These are phyloP conservation scores for Erysimum cheiranthoides DNA, from an alignment of 345 rosid species.

Conservation along the genomic window DNA sequence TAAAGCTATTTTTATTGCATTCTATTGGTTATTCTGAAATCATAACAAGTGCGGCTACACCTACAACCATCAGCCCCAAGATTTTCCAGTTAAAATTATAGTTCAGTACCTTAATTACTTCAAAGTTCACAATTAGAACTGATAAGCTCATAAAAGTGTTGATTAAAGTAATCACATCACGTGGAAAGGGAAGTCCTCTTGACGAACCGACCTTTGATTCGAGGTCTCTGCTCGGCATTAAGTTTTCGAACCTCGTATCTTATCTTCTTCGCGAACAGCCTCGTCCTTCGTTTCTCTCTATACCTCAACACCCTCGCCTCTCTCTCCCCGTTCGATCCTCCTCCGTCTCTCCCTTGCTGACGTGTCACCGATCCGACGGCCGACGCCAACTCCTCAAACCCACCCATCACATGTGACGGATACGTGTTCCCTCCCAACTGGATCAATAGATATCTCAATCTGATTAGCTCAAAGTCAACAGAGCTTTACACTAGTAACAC, in stretches of 20 bases:
- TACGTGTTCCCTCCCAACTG: slow-evolving; percentile 29
- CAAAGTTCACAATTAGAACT: not conserved
- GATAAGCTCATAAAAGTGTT: not conserved
- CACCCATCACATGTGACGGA: not conserved
- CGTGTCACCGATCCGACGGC: slow-evolving; percentile 6
- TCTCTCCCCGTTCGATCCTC: slow-evolving; percentile 50
- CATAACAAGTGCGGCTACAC: not conserved
- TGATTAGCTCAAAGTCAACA: not conserved
- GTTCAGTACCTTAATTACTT: not conserved
- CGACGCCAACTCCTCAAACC: not conserved
- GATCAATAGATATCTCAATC: not conserved
- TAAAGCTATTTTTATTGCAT: not conserved
- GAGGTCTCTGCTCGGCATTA: slow-evolving; percentile 74
- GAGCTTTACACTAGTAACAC: not conserved
- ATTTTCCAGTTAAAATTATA: not conserved
- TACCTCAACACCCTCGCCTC: slow-evolving; percentile 67
- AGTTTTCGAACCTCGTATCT: slow-evolving; percentile 74
- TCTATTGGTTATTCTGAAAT: not conserved
- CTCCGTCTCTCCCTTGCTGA: slow-evolving; percentile 11
- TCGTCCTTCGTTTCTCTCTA: slow-evolving; percentile 63
- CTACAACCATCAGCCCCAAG: slow-evolving; percentile 5
- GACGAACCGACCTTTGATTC: slow-evolving; percentile 75
- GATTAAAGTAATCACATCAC: not conserved
- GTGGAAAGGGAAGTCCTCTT: slow-evolving; percentile 53
- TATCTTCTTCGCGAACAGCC: slow-evolving; percentile 74